Evolutionary conservation across 192 early-diverging fungal genomes (phyloP), one percentile per base, ranked within the genome.

Genomic region (Coemansia sp.): DNA sequence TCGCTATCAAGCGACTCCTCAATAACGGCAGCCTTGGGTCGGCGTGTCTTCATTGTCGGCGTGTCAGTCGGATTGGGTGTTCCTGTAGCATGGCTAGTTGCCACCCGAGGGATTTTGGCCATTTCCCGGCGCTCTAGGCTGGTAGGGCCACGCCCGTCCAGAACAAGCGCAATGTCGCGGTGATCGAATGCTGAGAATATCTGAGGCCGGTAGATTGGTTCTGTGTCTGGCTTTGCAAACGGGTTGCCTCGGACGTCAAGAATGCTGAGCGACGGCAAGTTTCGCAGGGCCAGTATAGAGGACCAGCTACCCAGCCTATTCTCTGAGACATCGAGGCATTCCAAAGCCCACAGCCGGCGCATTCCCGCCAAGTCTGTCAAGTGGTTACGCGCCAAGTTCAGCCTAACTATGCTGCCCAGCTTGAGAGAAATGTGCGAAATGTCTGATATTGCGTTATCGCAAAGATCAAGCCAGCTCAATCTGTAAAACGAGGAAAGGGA

Each of bases 121-220:
- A 76, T 76, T 5, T 52, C 62, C n/a, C 65, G 59, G 26, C 72
- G 65, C 25, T 76, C 72, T 22, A 45, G 55, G 34, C 40, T 35
- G 0, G 53, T 76, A 4, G 72, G 72, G 4, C 53, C 61, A 32
- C 36, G 34, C 8, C 61, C 72, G 21, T 76, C 72, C 3, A 76
- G 56, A 29, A 46, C 53, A 31, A 76, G 61, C 9, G 57, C 36
- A 7, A 68, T 51, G 19, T 76, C 72, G 45, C 72, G 54, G 30
- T 76, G 65, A 38, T 76, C 72, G 37, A 76, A 76, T 0, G 72
- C 72, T 25, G 72, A 64, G 35, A 76, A 76, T 15, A 76, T 38
- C 57, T 61, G 65, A 8, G 65, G 42, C 0, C 65, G 65, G 41
- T 65, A 56, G 8, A 43, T 10, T 4, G 19, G 18, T 29, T 53